A percentile compares a stretch with the other conserved stretches of the same genome.
Conservation (phyloP, 2,329 filamentous ascomycete species). For the Coniochaeta sp. region DNA sequence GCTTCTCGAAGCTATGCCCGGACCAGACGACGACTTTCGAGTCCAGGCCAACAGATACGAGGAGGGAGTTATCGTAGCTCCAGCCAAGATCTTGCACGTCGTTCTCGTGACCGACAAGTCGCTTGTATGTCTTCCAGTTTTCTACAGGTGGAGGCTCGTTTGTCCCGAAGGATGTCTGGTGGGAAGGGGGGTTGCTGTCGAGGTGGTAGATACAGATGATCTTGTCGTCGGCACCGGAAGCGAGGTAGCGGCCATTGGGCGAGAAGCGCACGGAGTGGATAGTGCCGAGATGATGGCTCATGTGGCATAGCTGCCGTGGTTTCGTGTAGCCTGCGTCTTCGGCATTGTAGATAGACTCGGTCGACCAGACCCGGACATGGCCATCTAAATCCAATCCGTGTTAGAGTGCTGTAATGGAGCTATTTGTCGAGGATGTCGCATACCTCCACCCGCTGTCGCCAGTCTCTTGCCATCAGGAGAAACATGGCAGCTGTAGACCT, state of each 20-base stretch:
- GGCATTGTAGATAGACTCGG: slow-evolving; percentile 82
- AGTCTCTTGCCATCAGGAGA: slow-evolving; percentile 89
- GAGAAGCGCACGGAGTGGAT: slow-evolving; percentile 98
- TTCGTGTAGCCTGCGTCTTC: slow-evolving; percentile 62
- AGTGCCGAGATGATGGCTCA: slow-evolving; percentile 96
- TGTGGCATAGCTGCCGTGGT: slow-evolving; percentile 90
- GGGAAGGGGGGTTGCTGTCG: slow-evolving; percentile 70
- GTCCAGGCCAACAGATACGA: slow-evolving; percentile 93
- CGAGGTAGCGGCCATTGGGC: slow-evolving; percentile 87
- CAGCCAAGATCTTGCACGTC: slow-evolving; percentile 97
- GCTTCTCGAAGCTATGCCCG: slow-evolving; percentile 93
- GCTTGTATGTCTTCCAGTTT: slow-evolving; percentile 94
- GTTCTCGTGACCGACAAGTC: slow-evolving; percentile 94
- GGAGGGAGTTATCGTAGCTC: slow-evolving; percentile 90
- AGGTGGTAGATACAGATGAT: slow-evolving; percentile 96
- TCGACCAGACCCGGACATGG: slow-evolving; percentile 96
- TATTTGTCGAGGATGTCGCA: slow-evolving; percentile 18
- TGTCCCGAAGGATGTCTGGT: slow-evolving; percentile 71
- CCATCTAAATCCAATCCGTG: slow-evolving; percentile 59
- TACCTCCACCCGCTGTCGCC: slow-evolving; percentile 88
- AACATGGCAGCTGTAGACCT: slow-evolving; percentile 97
- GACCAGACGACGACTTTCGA: slow-evolving; percentile 99
- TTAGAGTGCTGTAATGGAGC: not conserved
- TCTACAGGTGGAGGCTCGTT: slow-evolving; percentile 90
- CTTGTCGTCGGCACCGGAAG: slow-evolving; percentile 96